Conservation (phyloP, 192 early-diverging fungal genomes). For the Backusella parvicylindrica region DNA sequence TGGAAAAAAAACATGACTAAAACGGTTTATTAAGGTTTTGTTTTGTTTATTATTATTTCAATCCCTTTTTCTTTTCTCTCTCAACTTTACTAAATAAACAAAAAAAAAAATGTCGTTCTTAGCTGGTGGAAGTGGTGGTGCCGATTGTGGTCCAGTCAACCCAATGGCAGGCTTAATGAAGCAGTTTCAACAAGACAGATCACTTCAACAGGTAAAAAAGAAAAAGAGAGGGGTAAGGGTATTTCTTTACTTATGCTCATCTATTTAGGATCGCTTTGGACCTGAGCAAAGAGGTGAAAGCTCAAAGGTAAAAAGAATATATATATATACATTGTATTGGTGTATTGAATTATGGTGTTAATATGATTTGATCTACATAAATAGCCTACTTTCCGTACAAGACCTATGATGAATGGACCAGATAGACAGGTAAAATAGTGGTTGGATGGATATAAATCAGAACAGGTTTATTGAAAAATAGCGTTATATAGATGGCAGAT, state of each 20-base stretch:
- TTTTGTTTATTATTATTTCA: not conserved
- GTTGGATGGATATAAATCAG: not conserved
- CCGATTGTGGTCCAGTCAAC: conserved; percentile 77
- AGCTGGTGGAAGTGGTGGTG: conserved; percentile 37
- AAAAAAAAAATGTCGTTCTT: conserved; percentile 4
- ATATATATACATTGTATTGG: not conserved
- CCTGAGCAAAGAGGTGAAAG: conserved; percentile 27
- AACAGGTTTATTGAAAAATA: not conserved
- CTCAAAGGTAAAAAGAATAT: conserved; percentile 15
- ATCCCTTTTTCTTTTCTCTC: not conserved
- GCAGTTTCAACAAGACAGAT: conserved; percentile 72
- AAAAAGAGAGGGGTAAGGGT: not conserved
- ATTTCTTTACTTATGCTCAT: not conserved
- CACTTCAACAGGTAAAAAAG: conserved; percentile 68
- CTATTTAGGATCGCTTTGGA: conserved; percentile 24
- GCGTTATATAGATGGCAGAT: conserved; percentile 48
- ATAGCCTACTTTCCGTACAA: conserved; percentile 18
- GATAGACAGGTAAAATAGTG: not conserved
- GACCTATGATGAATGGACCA: not conserved
- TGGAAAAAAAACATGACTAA: not conserved
- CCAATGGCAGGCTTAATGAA: conserved; percentile 77
- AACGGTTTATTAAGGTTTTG: not conserved
- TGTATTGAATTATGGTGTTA: not conserved
- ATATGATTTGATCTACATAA: not conserved
- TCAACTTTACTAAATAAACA: not conserved